Conservation (phyloP, 2,329 filamentous ascomycete genomes). For the Fusarium guadeloupense region DNA sequence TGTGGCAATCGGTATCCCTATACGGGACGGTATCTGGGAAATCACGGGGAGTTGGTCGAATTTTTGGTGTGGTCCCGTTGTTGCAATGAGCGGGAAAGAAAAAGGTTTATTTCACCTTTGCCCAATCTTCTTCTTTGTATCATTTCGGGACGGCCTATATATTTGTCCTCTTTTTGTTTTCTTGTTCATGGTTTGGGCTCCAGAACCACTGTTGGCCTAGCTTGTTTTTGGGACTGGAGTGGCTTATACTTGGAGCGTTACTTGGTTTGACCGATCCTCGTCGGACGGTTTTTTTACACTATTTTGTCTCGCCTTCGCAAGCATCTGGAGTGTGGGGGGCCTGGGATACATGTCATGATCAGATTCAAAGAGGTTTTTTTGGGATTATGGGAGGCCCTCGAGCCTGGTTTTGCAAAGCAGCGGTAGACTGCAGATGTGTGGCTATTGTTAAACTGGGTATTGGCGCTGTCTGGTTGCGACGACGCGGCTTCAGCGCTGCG, state of each 20-base stretch:
- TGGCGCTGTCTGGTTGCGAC: constrained; percentile 47
- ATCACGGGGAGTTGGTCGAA: constrained; percentile 52
- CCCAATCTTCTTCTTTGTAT: constrained; percentile 45
- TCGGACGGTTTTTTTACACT: constrained; percentile 36
- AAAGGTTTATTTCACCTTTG: constrained; percentile 35
- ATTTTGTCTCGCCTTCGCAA: constrained; percentile 42
- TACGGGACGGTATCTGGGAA: constrained; percentile 46
- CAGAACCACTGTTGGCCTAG: constrained; percentile 29
- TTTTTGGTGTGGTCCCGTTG: constrained; percentile 44
- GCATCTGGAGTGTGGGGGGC: constrained; percentile 46
- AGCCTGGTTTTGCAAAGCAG: constrained; percentile 50
- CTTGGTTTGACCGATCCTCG: constrained; percentile 43
- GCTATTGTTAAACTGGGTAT: constrained; percentile 48
- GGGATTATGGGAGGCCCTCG: constrained; percentile 45
- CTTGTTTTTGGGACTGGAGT: constrained; percentile 33
- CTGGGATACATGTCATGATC: constrained; percentile 47
- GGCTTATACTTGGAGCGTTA: constrained; percentile 41
- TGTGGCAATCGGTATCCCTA: constrained; percentile 42
- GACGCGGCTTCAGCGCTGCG: constrained; percentile 44
- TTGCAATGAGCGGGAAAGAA: constrained; percentile 47
- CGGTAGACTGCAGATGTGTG: constrained; percentile 44
- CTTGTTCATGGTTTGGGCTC: constrained; percentile 26
- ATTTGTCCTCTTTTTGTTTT: constrained; percentile 45
- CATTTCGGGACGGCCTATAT: constrained; percentile 43
- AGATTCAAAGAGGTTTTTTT: constrained; percentile 46